A percentile compares a stretch with the other conserved stretches of the same genome.
Evolutionary conservation across 2,329 filamentous ascomycete genomes (phyloP).

Genomic region (Pestalotiopsis sp.): DNA sequence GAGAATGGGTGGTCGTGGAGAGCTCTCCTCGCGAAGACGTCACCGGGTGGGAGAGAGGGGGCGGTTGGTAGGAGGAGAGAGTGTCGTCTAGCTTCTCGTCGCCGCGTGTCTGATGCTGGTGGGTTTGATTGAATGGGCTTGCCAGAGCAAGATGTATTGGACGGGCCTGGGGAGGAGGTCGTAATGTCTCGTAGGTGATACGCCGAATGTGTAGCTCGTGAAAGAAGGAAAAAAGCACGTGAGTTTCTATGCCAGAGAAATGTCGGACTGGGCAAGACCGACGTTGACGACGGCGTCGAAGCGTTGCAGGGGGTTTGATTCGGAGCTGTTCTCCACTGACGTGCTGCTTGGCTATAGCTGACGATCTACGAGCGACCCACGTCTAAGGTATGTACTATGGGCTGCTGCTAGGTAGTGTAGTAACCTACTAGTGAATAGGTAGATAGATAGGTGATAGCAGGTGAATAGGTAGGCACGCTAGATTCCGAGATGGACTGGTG

Average conservation of each 20-base stretch:
- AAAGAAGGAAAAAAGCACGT: not conserved
- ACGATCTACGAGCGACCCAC: not conserved
- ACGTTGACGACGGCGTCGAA: not conserved
- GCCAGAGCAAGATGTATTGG: not conserved
- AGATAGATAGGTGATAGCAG: too few relatives aligned
- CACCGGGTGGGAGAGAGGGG: not conserved
- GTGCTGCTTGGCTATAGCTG: not conserved
- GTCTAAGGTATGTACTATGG: not conserved
- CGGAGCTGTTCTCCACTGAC: not conserved
- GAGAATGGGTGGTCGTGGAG: not conserved
- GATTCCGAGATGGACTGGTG: too few relatives aligned
- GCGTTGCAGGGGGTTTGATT: not conserved
- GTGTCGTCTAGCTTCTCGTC: not conserved
- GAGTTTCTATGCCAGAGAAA: not conserved
- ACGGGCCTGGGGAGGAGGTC: not conserved
- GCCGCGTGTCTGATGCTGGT: not conserved
- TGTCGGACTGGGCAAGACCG: not conserved
- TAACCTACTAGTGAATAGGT: too few relatives aligned
- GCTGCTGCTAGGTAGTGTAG: not conserved
- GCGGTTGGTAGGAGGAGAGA: slow-evolving; percentile 1
- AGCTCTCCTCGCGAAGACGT: not conserved
- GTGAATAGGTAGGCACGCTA: too few relatives aligned
- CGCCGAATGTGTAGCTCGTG: not conserved
- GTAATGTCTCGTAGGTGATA: not conserved
- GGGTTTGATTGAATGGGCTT: not conserved